Evolutionary conservation across 441 rosid species (phyloP).

Genomic region (Viola pubescens): DNA sequence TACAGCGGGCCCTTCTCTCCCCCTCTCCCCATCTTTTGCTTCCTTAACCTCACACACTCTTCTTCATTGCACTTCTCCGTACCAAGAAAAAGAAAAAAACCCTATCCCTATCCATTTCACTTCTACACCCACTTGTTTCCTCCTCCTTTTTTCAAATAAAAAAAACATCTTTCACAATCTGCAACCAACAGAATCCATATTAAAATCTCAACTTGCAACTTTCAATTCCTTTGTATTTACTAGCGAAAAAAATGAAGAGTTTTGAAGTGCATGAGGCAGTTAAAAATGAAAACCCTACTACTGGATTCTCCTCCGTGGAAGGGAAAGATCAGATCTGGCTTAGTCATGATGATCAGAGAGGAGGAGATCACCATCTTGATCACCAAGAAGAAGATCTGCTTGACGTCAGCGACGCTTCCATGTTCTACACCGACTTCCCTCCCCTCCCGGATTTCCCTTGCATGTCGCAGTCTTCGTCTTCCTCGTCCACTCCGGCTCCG

Average conservation of each 20-base stretch:
- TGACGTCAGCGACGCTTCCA: constrained; percentile 43
- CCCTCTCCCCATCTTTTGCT: constrained; percentile 27
- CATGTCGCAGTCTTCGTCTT: constrained; percentile 90
- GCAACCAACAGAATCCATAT: constrained; percentile 15
- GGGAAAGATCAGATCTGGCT: constrained; percentile 16
- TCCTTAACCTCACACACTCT: constrained; percentile 47
- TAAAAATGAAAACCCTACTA: constrained; percentile 19
- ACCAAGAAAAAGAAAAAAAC: constrained; percentile 22
- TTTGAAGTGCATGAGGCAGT: constrained; percentile 25
- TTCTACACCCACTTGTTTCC: not conserved
- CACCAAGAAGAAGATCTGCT: constrained; percentile 40
- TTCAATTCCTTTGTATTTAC: not conserved
- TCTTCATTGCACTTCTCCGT: constrained; percentile 50
- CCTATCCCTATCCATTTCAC: constrained; percentile 19
- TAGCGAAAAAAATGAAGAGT: constrained; percentile 30
- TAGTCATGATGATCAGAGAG: constrained; percentile 19
- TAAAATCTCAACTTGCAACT: constrained; percentile 9
- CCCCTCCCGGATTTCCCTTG: constrained; percentile 75
- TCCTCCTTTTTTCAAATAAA: constrained; percentile 11
- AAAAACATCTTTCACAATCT: constrained; percentile 4
- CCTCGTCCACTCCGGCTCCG: constrained; percentile 72
- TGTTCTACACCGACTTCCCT: constrained; percentile 66
- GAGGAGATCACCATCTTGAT: constrained; percentile 55
- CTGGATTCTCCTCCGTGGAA: constrained; percentile 30
- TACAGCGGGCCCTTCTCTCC: constrained; percentile 34